These are phyloP conservation scores for Apostasia shenzhenica DNA, from an alignment of 106 monocot species.

Conservation along the genomic window DNA sequence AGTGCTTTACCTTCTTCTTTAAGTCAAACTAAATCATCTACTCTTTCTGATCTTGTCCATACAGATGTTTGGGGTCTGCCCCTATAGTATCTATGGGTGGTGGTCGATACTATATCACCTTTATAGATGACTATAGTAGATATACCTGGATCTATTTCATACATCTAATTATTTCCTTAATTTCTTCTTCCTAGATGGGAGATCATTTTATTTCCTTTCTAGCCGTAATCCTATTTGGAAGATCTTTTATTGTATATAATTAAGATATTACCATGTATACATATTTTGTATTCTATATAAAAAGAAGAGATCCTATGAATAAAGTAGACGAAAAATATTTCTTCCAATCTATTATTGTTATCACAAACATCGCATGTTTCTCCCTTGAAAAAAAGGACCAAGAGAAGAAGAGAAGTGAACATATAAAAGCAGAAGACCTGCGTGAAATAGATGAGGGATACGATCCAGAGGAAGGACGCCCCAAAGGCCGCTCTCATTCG, in stretches of 20 bases:
- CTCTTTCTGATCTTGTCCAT: too few relatives aligned
- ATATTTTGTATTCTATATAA: neutral
- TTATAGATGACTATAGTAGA: too few relatives aligned
- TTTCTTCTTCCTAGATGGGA: too few relatives aligned
- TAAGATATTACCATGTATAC: neutral
- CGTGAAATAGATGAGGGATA: constrained; percentile 70
- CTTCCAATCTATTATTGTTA: neutral
- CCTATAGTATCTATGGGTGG: too few relatives aligned
- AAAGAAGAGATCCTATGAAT: neutral
- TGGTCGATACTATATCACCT: too few relatives aligned
- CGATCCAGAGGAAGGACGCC: constrained; percentile 59
- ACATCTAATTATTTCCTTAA: too few relatives aligned
- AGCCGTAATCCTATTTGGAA: neutral
- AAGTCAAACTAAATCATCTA: too few relatives aligned
- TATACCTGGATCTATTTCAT: too few relatives aligned
- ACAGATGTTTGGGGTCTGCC: too few relatives aligned
- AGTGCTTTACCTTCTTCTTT: too few relatives aligned
- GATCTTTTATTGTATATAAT: too few relatives aligned
- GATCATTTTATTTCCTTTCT: too few relatives aligned
- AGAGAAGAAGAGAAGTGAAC: neutral
- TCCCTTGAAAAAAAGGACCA: neutral
- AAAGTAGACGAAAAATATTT: neutral
- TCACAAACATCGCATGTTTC: neutral
- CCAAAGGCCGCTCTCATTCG: constrained; percentile 49
- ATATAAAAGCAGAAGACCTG: constrained; percentile 31